Conservation (phyloP, 345 rosid genomes). For the Stellera chamaejasme region DNA sequence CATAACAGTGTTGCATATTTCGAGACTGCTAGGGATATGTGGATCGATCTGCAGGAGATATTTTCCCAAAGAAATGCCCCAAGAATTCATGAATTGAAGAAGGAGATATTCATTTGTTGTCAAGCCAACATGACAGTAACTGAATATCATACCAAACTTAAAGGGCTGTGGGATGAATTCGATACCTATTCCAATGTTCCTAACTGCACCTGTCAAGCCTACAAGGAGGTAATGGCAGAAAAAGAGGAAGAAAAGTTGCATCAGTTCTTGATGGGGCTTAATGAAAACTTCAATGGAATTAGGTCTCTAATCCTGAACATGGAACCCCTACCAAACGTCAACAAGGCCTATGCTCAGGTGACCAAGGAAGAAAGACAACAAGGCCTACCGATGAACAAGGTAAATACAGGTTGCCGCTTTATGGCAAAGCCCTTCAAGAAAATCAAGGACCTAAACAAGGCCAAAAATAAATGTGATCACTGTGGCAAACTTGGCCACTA, state of each 20-base stretch:
- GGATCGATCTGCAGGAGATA: not conserved
- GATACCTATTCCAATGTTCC: not conserved
- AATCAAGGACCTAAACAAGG: too few species aligned
- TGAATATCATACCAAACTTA: constrained; percentile 5
- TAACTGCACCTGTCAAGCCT: not conserved
- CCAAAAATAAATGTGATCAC: too few species aligned
- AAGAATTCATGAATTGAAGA: not conserved
- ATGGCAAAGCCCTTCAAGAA: not conserved
- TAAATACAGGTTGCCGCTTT: not conserved
- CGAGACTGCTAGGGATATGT: not conserved
- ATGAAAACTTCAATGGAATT: not conserved
- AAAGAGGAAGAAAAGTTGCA: not conserved
- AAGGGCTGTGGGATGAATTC: constrained; percentile 1
- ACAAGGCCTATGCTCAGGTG: not conserved
- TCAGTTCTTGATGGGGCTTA: not conserved
- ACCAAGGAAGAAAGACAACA: not conserved
- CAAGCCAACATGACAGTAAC: not conserved
- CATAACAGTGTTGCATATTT: not conserved
- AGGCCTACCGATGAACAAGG: not conserved
- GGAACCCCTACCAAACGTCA: not conserved
- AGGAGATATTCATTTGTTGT: not conserved
- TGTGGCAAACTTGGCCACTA: too few species aligned
- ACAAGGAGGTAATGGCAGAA: not conserved
- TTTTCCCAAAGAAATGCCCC: constrained; percentile 8
- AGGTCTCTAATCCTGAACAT: not conserved